These are phyloP conservation scores for Pichia sp. DNA, from an alignment of 1,139 yeast genomes.

Conservation along the genomic window DNA sequence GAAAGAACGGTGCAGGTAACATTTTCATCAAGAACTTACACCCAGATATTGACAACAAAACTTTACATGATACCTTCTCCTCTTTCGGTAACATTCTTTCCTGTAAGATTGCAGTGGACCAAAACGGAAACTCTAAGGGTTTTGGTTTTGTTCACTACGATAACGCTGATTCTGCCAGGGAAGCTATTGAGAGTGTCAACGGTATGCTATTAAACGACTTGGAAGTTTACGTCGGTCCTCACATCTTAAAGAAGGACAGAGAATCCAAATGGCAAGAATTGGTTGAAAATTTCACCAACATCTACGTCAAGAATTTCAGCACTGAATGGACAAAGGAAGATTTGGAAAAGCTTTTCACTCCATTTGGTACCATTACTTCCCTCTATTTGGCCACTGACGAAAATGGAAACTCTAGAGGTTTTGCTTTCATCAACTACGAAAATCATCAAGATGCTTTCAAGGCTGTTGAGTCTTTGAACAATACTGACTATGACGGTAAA, in stretches of 20 bases:
- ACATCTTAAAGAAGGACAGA: conserved; percentile 90
- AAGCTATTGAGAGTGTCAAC: conserved; percentile 95
- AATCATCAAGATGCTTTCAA: conserved; percentile 80
- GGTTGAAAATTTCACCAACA: conserved; percentile 92
- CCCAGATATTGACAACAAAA: conserved; percentile 98
- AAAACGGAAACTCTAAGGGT: conserved; percentile 87
- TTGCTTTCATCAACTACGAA: conserved; percentile 92
- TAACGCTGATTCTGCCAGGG: conserved; percentile 85
- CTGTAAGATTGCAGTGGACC: conserved; percentile 96
- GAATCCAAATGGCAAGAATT: conserved; percentile 89
- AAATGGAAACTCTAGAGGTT: conserved; percentile 91
- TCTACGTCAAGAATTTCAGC: conserved; percentile 87
- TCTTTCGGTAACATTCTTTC: conserved; percentile 96
- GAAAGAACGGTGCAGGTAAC: conserved; percentile 97
- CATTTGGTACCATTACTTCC: conserved; percentile 81
- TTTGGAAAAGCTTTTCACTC: conserved; percentile 66
- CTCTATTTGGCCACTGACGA: conserved; percentile 75
- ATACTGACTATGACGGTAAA: conserved; percentile 78
- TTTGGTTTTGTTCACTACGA: conserved; percentile 98
- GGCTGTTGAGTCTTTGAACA: conserved; percentile 93
- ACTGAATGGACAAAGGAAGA: conserved; percentile 67
- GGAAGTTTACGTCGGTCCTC: conserved; percentile 95
- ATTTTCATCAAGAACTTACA: conserved; percentile 97
- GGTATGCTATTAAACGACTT: conserved; percentile 98
- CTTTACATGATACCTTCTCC: conserved; percentile 94